phyloP scores from a whole-genome alignment of 768 basidiomycete species.

The Lactifluus echinatus region DNA sequence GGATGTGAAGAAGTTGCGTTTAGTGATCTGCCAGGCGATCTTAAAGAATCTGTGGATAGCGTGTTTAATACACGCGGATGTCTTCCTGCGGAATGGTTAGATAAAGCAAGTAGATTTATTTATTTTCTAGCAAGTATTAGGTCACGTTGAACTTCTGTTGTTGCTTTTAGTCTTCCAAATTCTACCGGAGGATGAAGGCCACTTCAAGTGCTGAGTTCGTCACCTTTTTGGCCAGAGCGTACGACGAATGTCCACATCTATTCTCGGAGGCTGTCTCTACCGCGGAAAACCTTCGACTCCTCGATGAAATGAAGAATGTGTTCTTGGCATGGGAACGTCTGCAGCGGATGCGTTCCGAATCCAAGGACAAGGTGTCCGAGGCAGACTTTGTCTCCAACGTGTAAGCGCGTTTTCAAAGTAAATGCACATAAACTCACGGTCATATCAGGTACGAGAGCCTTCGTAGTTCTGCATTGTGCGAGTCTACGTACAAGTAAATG shows the following conservation, averaged over 20 bases:
- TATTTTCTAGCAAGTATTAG: neutral
- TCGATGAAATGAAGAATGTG: constrained; percentile 34
- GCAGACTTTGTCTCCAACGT: constrained; percentile 49
- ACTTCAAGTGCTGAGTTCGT: constrained; percentile 25
- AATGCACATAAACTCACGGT: neutral
- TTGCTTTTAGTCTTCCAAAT: constrained; percentile 23
- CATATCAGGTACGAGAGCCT: constrained; percentile 38
- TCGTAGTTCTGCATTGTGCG: constrained; percentile 36
- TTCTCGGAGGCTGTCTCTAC: constrained; percentile 29
- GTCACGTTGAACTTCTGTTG: neutral
- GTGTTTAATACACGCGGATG: constrained; percentile 33
- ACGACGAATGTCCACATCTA: constrained; percentile 29
- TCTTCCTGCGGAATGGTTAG: constrained; percentile 37
- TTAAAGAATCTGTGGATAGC: constrained; percentile 29
- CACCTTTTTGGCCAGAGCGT: constrained; percentile 30
- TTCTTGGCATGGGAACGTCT: constrained; percentile 40
- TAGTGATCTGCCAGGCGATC: constrained; percentile 35
- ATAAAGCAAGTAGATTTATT: constrained; percentile 28
- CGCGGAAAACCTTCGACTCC: constrained; percentile 22
- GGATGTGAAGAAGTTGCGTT: constrained; percentile 41
- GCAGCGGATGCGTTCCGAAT: constrained; percentile 32
- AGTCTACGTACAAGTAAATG: constrained; percentile 38
- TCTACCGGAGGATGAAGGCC: constrained; percentile 23
- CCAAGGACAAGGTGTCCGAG: constrained; percentile 43
- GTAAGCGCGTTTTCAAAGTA: constrained; percentile 28